Base-by-base conservation (phyloP, 805 yeast genomes). In the Ogataea polymorpha region DNA sequence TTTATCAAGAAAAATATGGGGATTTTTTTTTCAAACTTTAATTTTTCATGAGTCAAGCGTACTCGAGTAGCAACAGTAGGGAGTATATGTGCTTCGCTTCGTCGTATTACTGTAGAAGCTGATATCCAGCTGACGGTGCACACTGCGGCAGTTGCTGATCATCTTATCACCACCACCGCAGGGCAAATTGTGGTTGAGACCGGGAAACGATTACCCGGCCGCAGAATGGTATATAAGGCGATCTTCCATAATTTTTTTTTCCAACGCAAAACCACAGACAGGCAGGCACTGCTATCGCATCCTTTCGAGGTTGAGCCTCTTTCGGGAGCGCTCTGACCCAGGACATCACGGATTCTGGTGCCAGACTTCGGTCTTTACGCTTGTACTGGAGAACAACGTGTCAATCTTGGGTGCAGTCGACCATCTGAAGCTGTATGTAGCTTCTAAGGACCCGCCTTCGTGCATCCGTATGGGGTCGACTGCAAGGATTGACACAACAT, bases 351-450 rank as follows among this genome's bases (percentile, higher is more conserved):
- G 67, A 69, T 72, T 71, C 67, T 56, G 59, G 53, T 44, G 64
- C 14, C 35, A 37, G 70, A 60, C 49, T 37, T 25, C 34, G 26
- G 26, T 16, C 25, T 37, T 35, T 32, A 50, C 41, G 39, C 44
- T 62, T 67, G 74, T 65, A 65, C 77, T 73, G 80, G 79, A 75
- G 79, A 75, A 50, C 46, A 72, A 68, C 48, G 54, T 51, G 58
- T 67, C 67, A 72, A 67, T 76, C 81, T 76, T 75, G 81, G 81
- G 81, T 76, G 81, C 81, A 72, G 76, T 73, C 68, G 66, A 66
- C 70, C 79, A 73, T 74, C 58, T 51, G 74, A 63, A 56, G 44
- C 41, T 48, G 53, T 10, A 39, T 49, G 46, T 54, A 53, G 61
- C 65, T 61, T 72, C 42, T 70, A 72, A 73, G 77, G 77, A 75